Percentiles rank a stretch among this genome's conserved stretches.
Evolutionary conservation across 164 flowering plant genomes (phyloP).

Genomic region (Magnolia officinalis): DNA sequence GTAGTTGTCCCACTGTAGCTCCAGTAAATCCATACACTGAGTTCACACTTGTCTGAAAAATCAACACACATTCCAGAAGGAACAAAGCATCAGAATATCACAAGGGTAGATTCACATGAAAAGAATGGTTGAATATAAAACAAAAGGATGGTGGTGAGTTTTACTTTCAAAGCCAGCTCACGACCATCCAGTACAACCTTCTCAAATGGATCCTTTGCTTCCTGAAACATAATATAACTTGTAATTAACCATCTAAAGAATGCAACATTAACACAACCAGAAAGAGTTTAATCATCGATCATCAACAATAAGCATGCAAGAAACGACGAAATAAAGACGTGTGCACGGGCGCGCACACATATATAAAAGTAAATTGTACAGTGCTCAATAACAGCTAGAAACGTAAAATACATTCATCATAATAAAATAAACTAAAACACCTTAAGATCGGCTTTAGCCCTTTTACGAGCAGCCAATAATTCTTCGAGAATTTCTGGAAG

Average conservation of each 20-base stretch:
- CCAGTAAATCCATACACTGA: slow-evolving; percentile 99
- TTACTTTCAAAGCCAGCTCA: slow-evolving; percentile 90
- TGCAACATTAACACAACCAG: too few relatives aligned
- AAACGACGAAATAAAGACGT: background rate
- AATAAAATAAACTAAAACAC: slow-evolving; percentile 25
- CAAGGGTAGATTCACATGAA: background rate
- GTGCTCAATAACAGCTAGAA: background rate
- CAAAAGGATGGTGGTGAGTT: slow-evolving; percentile 2
- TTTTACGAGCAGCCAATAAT: slow-evolving; percentile 83
- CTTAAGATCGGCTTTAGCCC: slow-evolving; percentile 97
- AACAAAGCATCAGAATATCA: background rate
- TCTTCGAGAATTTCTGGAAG: slow-evolving; percentile 98
- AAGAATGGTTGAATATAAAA: background rate
- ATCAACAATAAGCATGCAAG: background rate
- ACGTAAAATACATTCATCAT: background rate
- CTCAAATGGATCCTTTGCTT: slow-evolving; percentile 92
- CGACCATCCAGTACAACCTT: slow-evolving; percentile 99
- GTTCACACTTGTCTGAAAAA: slow-evolving; percentile 89
- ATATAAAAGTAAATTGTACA: background rate
- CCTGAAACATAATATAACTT: slow-evolving; percentile 35
- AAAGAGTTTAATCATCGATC: too few relatives aligned
- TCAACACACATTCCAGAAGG: background rate
- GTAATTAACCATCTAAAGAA: background rate
- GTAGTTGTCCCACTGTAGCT: slow-evolving; percentile 92
- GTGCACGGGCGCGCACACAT: background rate